Conservation (phyloP, 768 basidiomycete genomes). For the Chalciporus sphaerocephalus region DNA sequence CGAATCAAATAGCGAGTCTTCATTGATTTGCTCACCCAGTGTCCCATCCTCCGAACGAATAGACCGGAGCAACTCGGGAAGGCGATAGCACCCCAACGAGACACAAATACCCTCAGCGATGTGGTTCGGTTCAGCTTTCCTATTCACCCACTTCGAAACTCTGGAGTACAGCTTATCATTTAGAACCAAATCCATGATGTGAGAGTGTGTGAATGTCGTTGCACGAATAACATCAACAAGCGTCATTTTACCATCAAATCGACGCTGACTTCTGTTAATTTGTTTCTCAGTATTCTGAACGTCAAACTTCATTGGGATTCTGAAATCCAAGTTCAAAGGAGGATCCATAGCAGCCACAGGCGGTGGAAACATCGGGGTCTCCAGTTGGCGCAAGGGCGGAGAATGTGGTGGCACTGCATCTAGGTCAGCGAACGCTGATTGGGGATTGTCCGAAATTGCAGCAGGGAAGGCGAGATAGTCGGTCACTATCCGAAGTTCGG, state of each 20-base stretch:
- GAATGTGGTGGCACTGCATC: slow-evolving; percentile 1
- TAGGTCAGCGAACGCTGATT: background rate
- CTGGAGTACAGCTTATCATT: slow-evolving; percentile 24
- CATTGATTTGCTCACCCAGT: slow-evolving; percentile 14
- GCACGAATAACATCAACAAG: slow-evolving; percentile 19
- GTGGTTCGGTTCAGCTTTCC: slow-evolving; percentile 27
- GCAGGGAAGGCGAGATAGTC: background rate
- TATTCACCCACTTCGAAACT: slow-evolving; percentile 38
- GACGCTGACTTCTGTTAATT: background rate
- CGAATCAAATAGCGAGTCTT: slow-evolving; percentile 22
- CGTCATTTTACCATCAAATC: slow-evolving; percentile 18
- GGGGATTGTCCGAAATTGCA: background rate
- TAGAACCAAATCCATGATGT: slow-evolving; percentile 28
- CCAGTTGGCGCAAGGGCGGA: background rate
- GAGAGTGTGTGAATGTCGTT: slow-evolving; percentile 17
- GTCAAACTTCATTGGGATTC: slow-evolving; percentile 2
- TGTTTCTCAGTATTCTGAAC: background rate
- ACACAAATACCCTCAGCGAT: slow-evolving; percentile 39
- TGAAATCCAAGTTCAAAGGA: slow-evolving; percentile 17
- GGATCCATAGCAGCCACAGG: slow-evolving; percentile 11
- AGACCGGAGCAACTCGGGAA: slow-evolving; percentile 20
- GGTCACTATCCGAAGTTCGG: background rate
- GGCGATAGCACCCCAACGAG: slow-evolving; percentile 44
- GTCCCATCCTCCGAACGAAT: slow-evolving; percentile 10
- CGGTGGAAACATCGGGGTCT: slow-evolving; percentile 10